Evolutionary conservation across 257 asterid genomes (phyloP).

Genomic region (Rhazya stricta): DNA sequence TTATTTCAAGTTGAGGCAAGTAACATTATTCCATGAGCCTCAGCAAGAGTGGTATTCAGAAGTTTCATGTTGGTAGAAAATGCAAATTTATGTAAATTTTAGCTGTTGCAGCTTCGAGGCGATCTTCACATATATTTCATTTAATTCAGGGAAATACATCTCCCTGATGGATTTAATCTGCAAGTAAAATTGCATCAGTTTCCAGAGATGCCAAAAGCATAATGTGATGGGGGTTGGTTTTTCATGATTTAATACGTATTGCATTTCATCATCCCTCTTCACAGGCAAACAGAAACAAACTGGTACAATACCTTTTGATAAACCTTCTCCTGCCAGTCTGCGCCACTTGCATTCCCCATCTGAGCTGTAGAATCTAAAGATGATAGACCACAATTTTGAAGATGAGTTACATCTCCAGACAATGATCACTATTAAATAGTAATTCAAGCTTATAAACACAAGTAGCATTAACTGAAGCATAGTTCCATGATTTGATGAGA

Average conservation of each 20-base stretch:
- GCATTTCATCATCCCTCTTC: neutral
- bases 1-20: neutral
- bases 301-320: slow-evolving; percentile 69
- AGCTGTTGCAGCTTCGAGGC: slow-evolving; percentile 80
- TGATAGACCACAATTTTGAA: slow-evolving; percentile 36
- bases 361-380: slow-evolving; percentile 83
- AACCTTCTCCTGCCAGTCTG: slow-evolving; percentile 93
- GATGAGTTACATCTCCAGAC: slow-evolving; percentile 5
- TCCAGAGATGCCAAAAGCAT: slow-evolving; percentile 14
- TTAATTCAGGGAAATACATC: slow-evolving; percentile 58
- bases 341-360: slow-evolving; percentile 61
- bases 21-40: neutral
- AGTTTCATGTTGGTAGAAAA: neutral
- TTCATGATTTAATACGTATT: neutral
- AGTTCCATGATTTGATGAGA: neutral
- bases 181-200: slow-evolving; percentile 23
- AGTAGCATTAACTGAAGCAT: neutral
- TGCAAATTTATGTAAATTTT: neutral
- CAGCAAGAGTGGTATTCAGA: neutral
- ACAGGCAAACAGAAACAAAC: slow-evolving; percentile 1
- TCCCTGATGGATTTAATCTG: slow-evolving; percentile 90
- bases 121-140: slow-evolving; percentile 73
- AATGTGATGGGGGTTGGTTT: slow-evolving; percentile 11
- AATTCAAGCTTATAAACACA: neutral
- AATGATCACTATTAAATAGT: slow-evolving; percentile 18